Percentiles rank a stretch among this genome's conserved stretches.
phyloP scores from a whole-genome alignment of 306 rosid genomes.

The Rosa rugosa region DNA sequence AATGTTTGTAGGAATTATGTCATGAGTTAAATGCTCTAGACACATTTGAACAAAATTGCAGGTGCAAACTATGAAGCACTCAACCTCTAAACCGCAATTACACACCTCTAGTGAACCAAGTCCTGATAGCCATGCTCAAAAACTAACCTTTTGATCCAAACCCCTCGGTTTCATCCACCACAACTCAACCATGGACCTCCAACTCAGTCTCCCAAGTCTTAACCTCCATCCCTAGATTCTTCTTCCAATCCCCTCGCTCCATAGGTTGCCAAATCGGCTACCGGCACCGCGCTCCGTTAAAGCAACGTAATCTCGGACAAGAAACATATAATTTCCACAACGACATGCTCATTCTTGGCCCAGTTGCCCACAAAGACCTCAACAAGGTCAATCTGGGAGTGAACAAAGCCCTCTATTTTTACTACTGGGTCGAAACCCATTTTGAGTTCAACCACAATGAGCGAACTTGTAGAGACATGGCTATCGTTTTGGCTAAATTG shows the following conservation, averaged over 20 bases:
- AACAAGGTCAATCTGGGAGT: slow-evolving; percentile 42
- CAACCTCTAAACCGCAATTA: too few species aligned
- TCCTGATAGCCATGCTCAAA: slow-evolving; percentile 51
- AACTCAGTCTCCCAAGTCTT: slow-evolving; percentile 56
- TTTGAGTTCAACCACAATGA: slow-evolving; percentile 59
- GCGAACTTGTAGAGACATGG: slow-evolving; percentile 67
- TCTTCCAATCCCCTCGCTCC: slow-evolving; percentile 77
- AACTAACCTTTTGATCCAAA: slow-evolving; percentile 55
- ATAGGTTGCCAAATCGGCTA: slow-evolving; percentile 53
- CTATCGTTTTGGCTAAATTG: slow-evolving; percentile 60
- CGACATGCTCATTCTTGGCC: slow-evolving; percentile 56
- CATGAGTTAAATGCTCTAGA: too few species aligned
- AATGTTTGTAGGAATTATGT: too few species aligned
- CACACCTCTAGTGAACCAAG: slow-evolving; percentile 51
- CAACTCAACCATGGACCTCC: slow-evolving; percentile 38
- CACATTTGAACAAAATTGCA: too few species aligned
- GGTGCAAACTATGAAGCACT: slow-evolving; percentile 25
- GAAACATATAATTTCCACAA: slow-evolving; percentile 37
- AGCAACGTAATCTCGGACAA: slow-evolving; percentile 53
- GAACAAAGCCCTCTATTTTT: slow-evolving; percentile 66
- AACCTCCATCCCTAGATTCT: slow-evolving; percentile 56
- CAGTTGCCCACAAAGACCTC: slow-evolving; percentile 62
- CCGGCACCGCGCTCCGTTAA: slow-evolving; percentile 75
- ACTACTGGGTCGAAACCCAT: slow-evolving; percentile 59
- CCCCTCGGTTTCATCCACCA: slow-evolving; percentile 3